Evolutionary conservation across 2,329 filamentous ascomycete genomes (phyloP), one percentile per base, ranked within the genome.

Genomic region (Purpureocillium lavendulum): DNA sequence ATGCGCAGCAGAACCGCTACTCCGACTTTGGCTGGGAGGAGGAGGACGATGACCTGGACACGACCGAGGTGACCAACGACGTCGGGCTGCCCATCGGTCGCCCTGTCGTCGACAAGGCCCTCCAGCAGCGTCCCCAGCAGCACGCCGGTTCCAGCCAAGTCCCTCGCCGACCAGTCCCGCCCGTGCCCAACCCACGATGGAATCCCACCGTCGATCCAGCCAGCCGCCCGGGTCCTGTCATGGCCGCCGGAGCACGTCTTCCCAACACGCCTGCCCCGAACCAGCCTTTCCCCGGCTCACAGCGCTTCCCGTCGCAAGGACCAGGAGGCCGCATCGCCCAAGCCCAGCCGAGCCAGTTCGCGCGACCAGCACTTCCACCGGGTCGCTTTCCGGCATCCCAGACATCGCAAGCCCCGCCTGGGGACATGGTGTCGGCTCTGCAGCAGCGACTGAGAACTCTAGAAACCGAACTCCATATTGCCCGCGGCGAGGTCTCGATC

Each of bases 401-500:
- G 33, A 37, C 43, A 4, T 51, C 56, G 4, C 58, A 58, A 32
- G 44, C 43, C 10, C 57, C 53, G 7, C 44, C 52, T 13, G 50
- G 50, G 3, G 60, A 67, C 42, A 56, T 71, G 18, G 43, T 71
- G 6, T 57, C 66, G 4, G 61, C 66, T 0, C 59, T 78, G 2
- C 71, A 77, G 47, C 70, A 73, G 24, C 69, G 73, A 30, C 59
- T 80, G 28, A 60, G 62, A 7, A 64, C 68, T 2, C 64, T 82
- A 3, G 69, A 75, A 47, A 62, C 71, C 6, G 75, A 79, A 36
- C 68, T 82, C 13, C 69, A 69, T 39, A 71, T 73, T 3, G 83
- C 84, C 49, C 67, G 75, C 14, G 86, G 86, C 36, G 84, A 89
- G 56, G 79, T 80, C 21, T 73, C 82, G 37, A 87, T 89, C 44